A percentile compares a stretch with the other conserved stretches of the same genome.
Conservation (phyloP, 768 basidiomycete genomes). For the Collybia mongolica region DNA sequence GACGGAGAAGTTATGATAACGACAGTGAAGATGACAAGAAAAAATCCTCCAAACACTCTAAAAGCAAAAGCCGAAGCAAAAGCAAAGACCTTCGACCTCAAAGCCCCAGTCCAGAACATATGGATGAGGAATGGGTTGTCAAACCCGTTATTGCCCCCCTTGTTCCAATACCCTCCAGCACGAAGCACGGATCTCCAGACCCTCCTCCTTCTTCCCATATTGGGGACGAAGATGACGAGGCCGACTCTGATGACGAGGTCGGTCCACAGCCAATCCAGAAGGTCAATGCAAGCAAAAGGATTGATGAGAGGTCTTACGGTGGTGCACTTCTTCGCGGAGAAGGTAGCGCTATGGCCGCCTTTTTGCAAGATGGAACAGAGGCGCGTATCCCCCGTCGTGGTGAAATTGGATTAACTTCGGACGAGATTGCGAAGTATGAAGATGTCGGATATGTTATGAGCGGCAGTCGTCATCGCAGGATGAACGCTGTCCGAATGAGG, state of each 20-base stretch:
- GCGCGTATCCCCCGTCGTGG: conserved; percentile 96
- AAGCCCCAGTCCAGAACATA: conserved; percentile 24
- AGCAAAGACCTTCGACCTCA: conserved; percentile 29
- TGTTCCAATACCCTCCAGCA: conserved; percentile 11
- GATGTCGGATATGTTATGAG: conserved; percentile 96
- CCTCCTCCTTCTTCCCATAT: conserved; percentile 17
- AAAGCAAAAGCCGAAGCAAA: conserved; percentile 25
- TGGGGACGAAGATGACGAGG: conserved; percentile 25
- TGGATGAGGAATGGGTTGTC: conserved; percentile 67
- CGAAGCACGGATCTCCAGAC: conserved; percentile 9
- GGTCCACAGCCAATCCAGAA: conserved; percentile 73
- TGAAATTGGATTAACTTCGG: conserved; percentile 91
- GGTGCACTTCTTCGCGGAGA: conserved; percentile 91
- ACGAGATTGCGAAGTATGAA: conserved; percentile 87
- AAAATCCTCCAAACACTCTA: conserved; percentile 13
- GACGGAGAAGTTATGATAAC: conserved; percentile 27
- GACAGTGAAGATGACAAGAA: conserved; percentile 39
- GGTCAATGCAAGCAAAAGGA: conserved; percentile 34
- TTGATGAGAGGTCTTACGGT: conserved; percentile 87
- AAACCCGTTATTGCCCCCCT: conserved; percentile 35
- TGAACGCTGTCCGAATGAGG: conserved; percentile 98
- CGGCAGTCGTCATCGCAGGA: conserved; percentile 88
- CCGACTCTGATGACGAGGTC: conserved; percentile 63
- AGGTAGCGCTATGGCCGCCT: conserved; percentile 97
- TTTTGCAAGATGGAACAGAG: conserved; percentile 81